phyloP scores from a whole-genome alignment of 2,329 filamentous ascomycete species.

The Pseudomassariella vexata region DNA sequence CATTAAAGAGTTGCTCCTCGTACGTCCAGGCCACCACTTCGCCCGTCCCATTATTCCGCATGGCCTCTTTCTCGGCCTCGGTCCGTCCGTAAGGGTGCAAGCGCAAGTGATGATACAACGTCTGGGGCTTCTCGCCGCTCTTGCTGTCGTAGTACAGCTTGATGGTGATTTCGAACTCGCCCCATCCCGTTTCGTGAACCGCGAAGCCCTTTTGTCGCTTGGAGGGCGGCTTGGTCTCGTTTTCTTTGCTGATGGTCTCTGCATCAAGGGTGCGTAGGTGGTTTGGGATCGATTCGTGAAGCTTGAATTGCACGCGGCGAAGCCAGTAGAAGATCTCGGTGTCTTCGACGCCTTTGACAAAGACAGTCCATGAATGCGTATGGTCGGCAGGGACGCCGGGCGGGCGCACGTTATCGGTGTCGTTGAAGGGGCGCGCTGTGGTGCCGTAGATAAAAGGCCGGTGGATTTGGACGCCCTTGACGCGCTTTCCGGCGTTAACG shows the following conservation, averaged over 20 bases:
- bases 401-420: conserved; percentile 71
- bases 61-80: conserved; percentile 63
- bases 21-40: conserved; percentile 76
- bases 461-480: conserved; percentile 59
- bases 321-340: conserved; percentile 94
- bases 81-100: conserved; percentile 85
- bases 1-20: conserved; percentile 95
- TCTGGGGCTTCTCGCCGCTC: conserved; percentile 87
- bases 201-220: conserved; percentile 58
- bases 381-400: conserved; percentile 77
- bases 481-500: conserved; percentile 54
- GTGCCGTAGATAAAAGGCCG: conserved; percentile 70
- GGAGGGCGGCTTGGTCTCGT: conserved; percentile 29
- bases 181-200: conserved; percentile 92
- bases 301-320: conserved; percentile 94
- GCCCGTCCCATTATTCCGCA: conserved; percentile 53
- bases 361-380: conserved; percentile 95
- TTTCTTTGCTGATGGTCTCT: conserved; percentile 24
- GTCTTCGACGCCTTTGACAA: conserved; percentile 83
- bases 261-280: conserved; percentile 64
- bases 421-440: conserved; percentile 74
- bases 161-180: conserved; percentile 94
- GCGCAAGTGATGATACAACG: conserved; percentile 87
- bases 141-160: conserved; percentile 90
- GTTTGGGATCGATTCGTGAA: conserved; percentile 95